Evolutionary conservation across 768 basidiomycete genomes (phyloP).

Genomic region (Amanita muscaria): DNA sequence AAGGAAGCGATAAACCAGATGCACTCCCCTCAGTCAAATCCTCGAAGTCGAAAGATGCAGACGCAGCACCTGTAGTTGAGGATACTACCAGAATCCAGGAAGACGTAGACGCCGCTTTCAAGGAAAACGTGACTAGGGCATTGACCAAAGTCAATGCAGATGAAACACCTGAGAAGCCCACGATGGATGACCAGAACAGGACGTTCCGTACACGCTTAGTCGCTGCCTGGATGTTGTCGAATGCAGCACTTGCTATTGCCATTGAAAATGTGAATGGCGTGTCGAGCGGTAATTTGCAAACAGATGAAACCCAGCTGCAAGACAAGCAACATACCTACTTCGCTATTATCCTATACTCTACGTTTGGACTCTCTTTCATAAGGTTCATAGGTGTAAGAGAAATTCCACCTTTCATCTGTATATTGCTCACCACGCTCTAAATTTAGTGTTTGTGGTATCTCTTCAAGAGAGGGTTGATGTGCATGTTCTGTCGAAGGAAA

Average conservation of each 20-base stretch:
- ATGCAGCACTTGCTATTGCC: conserved; percentile 62
- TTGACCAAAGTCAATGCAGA: conserved; percentile 64
- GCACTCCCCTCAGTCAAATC: conserved; percentile 85
- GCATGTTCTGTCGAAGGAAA: conserved; percentile 72
- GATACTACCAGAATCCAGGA: conserved; percentile 77
- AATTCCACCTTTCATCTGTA: too few species aligned
- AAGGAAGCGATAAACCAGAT: conserved; percentile 92
- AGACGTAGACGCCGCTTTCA: conserved; percentile 87
- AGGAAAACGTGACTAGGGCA: conserved; percentile 84
- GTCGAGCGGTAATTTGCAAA: conserved; percentile 23
- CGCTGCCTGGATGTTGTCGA: conserved; percentile 68
- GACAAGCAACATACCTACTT: conserved; percentile 55
- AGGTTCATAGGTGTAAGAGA: conserved; percentile 68
- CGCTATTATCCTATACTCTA: conserved; percentile 70
- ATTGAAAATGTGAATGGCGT: conserved; percentile 72
- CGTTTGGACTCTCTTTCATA: conserved; percentile 61
- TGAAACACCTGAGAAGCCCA: conserved; percentile 69
- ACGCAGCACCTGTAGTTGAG: conserved; percentile 74
- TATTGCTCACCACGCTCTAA: too few species aligned
- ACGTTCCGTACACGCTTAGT: conserved; percentile 90
- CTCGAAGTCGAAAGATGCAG: conserved; percentile 67
- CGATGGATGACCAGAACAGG: conserved; percentile 82
- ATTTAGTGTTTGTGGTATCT: conserved; percentile 84
- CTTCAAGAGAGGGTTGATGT: conserved; percentile 67
- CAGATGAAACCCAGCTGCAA: conserved; percentile 33